Conservation (phyloP, 768 basidiomycete genomes). For the Trametes sanguinea region DNA sequence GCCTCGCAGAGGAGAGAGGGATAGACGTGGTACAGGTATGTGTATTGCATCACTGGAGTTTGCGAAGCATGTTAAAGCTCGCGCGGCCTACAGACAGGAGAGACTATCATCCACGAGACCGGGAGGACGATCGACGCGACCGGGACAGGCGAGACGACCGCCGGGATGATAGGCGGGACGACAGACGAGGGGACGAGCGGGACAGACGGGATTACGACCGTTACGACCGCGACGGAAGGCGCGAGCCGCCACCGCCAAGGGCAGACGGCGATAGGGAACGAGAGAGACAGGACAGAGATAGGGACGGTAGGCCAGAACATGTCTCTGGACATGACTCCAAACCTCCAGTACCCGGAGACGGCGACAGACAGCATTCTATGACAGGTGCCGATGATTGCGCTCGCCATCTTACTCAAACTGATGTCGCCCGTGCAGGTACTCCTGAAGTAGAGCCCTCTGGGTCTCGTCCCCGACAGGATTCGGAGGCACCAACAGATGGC, state of each 20-base stretch:
- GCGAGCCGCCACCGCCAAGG: slow-evolving; percentile 32
- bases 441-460: slow-evolving; percentile 36
- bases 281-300: slow-evolving; percentile 40
- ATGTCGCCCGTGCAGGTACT: slow-evolving; percentile 34
- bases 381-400: slow-evolving; percentile 12
- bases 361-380: slow-evolving; percentile 1
- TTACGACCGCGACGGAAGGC: slow-evolving; percentile 49
- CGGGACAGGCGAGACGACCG: slow-evolving; percentile 34
- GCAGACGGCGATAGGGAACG: slow-evolving; percentile 47
- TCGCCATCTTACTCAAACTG: slow-evolving; percentile 36
- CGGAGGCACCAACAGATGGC: slow-evolving; percentile 52
- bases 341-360: neutral
- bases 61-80: neutral
- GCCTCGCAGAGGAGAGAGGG: slow-evolving; percentile 26
- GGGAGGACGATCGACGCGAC: slow-evolving; percentile 34
- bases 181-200: slow-evolving; percentile 61
- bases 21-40: slow-evolving; percentile 27
- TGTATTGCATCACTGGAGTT: neutral
- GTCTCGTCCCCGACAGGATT: slow-evolving; percentile 35
- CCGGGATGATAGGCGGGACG: slow-evolving; percentile 37
- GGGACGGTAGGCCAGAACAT: slow-evolving; percentile 41
- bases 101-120: slow-evolving; percentile 30
- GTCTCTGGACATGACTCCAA: slow-evolving; percentile 26
- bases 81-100: slow-evolving; percentile 23
- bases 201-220: slow-evolving; percentile 44